These are phyloP conservation scores for Aphanomyces cochlioides DNA, from an alignment of 352 stramenopile genomes.

Conservation along the genomic window DNA sequence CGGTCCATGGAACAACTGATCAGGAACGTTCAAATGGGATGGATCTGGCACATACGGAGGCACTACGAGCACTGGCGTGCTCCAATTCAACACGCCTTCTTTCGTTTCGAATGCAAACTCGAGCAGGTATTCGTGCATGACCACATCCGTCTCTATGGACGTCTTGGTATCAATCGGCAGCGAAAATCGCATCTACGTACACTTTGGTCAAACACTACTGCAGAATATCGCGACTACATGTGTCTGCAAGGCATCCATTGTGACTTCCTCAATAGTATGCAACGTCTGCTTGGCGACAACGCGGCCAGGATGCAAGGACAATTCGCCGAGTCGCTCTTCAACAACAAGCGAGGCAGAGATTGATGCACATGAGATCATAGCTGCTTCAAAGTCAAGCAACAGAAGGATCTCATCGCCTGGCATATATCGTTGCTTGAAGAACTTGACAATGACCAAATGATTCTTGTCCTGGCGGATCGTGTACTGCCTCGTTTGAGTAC, in stretches of 20 bases:
- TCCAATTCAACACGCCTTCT: not conserved
- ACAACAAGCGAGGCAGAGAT: conserved; percentile 48
- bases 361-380: conserved; percentile 52
- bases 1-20: conserved; percentile 13
- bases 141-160: conserved; percentile 56
- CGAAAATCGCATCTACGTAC: conserved; percentile 38
- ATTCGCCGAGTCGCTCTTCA: conserved; percentile 49
- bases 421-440: conserved; percentile 65
- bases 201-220: not conserved
- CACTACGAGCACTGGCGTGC: conserved; percentile 7
- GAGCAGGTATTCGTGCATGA: conserved; percentile 56
- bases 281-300: conserved; percentile 53
- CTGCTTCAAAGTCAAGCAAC: conserved; percentile 54
- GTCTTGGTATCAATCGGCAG: conserved; percentile 56
- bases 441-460: conserved; percentile 55
- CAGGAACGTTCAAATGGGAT: conserved; percentile 21
- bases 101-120: conserved; percentile 49
- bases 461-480: conserved; percentile 64
- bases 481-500: conserved; percentile 60
- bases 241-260: conserved; percentile 45
- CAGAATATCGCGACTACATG: conserved; percentile 33
- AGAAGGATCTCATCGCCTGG: conserved; percentile 54
- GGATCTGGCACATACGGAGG: conserved; percentile 10
- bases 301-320: conserved; percentile 52
- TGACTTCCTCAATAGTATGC: conserved; percentile 47